phyloP scores from a whole-genome alignment of 306 rosid species.

The Cucurbita maxima region DNA sequence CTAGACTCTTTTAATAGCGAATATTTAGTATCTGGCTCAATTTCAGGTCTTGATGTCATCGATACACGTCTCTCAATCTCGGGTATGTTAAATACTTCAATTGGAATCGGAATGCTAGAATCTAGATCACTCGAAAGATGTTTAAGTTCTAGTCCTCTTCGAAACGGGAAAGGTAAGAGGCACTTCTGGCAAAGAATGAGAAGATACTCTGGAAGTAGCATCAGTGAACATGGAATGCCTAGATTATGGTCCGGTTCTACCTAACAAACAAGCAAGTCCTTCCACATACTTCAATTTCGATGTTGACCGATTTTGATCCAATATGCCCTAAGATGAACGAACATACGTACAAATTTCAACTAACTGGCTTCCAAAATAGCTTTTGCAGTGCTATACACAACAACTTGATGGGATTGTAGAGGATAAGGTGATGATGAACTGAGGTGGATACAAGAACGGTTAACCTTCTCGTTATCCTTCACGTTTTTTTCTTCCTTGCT shows the following conservation, averaged over 20 bases:
- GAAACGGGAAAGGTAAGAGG: slow-evolving; percentile 33
- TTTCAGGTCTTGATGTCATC: slow-evolving; percentile 18
- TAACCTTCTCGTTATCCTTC: not conserved
- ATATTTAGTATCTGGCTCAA: slow-evolving; percentile 27
- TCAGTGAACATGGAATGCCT: slow-evolving; percentile 53
- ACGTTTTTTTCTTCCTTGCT: not conserved
- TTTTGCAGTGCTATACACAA: not conserved
- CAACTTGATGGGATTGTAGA: not conserved
- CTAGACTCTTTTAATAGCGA: slow-evolving; percentile 34
- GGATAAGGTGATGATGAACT: not conserved
- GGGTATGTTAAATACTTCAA: slow-evolving; percentile 35
- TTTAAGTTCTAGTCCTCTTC: slow-evolving; percentile 52
- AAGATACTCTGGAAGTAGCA: slow-evolving; percentile 52
- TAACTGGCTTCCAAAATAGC: not conserved
- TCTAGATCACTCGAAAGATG: slow-evolving; percentile 45
- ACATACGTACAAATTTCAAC: not conserved
- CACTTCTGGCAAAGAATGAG: slow-evolving; percentile 56
- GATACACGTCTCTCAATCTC: slow-evolving; percentile 41
- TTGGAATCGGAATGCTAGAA: slow-evolving; percentile 20
- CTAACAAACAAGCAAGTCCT: slow-evolving; percentile 8
- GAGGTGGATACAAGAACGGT: no score
- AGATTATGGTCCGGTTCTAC: slow-evolving; percentile 28
- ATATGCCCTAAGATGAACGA: not conserved
- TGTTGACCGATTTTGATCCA: not conserved
- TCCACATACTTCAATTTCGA: not conserved